A percentile compares a stretch with the other conserved stretches of the same genome.
Evolutionary conservation across 2,329 filamentous ascomycete genomes (phyloP).

Genomic region (Tetracladium maxilliforme): DNA sequence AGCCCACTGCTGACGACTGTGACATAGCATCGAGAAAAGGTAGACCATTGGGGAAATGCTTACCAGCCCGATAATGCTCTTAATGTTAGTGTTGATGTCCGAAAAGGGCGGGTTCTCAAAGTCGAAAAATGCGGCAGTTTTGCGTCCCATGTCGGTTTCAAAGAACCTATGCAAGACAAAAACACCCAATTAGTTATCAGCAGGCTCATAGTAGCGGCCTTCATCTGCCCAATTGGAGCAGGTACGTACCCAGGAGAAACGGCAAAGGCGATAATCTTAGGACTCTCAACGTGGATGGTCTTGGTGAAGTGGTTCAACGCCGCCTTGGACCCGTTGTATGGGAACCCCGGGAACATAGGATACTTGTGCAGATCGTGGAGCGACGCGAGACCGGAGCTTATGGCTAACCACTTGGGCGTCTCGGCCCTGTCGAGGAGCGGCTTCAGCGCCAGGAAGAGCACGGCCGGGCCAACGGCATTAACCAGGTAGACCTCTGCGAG

Average conservation of each 20-base stretch:
- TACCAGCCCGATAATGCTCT: constrained; percentile 6
- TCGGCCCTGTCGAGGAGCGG: constrained; percentile 15
- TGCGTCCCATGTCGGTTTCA: constrained; percentile 11
- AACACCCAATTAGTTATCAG: constrained; percentile 3
- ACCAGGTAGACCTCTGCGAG: constrained; percentile 14
- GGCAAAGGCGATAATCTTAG: constrained; percentile 8
- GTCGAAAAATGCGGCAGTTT: constrained; percentile 6
- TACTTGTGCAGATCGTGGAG: constrained; percentile 2
- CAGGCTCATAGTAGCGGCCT: not conserved
- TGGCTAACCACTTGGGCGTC: constrained; percentile 15
- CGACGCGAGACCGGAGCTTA: constrained; percentile 13
- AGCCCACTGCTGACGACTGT: not conserved
- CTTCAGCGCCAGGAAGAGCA: constrained; percentile 15
- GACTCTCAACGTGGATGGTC: constrained; percentile 10
- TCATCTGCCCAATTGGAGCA: too few relatives aligned
- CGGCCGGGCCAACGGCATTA: constrained; percentile 15
- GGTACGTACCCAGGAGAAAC: constrained; percentile 10
- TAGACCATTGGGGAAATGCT: not conserved
- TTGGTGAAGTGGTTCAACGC: constrained; percentile 15
- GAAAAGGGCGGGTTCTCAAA: constrained; percentile 8
- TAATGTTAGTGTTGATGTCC: constrained; percentile 5
- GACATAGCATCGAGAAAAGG: not conserved
- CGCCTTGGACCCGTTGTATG: constrained; percentile 11
- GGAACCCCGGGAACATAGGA: constrained; percentile 1
- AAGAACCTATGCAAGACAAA: constrained; percentile 7